phyloP scores from a whole-genome alignment of 139 green algal species.

The Tetradesmus obliquus region DNA sequence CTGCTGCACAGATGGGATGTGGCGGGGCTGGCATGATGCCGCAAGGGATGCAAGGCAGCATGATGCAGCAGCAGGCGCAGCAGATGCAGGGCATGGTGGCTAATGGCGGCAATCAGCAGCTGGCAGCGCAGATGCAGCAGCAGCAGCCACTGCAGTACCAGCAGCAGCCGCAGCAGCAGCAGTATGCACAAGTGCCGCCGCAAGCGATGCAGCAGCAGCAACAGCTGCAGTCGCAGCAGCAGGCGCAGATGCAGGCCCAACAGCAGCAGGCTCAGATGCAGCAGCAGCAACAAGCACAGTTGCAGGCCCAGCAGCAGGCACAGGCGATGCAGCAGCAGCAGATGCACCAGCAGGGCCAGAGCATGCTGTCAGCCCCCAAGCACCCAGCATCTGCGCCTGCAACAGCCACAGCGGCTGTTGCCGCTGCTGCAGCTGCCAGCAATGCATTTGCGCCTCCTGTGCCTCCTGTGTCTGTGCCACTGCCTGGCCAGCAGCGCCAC shows the following conservation, averaged over 20 bases:
- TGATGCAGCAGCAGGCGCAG: slow-evolving; percentile 21
- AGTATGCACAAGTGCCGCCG: background rate
- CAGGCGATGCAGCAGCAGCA: background rate
- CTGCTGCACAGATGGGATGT: background rate
- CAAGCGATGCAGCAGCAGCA: slow-evolving; percentile 5
- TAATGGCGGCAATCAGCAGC: background rate
- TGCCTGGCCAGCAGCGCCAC: slow-evolving; percentile 31
- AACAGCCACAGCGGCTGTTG: slow-evolving; percentile 3
- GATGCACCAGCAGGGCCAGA: slow-evolving; percentile 11
- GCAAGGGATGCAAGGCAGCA: slow-evolving; percentile 25
- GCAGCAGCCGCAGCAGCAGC: slow-evolving; percentile 21
- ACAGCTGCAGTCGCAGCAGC: background rate
- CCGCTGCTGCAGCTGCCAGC: background rate
- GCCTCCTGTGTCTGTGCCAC: background rate
- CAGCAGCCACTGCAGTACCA: background rate
- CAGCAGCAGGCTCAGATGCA: slow-evolving; percentile 9
- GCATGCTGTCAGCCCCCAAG: slow-evolving; percentile 10
- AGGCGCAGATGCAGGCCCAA: background rate
- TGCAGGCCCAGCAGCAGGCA: slow-evolving; percentile 11
- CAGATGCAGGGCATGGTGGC: slow-evolving; percentile 25
- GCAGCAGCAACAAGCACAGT: slow-evolving; percentile 21
- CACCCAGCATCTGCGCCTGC: slow-evolving; percentile 1
- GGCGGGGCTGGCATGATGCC: background rate
- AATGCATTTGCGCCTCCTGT: background rate
- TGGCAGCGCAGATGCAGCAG: slow-evolving; percentile 10